Evolutionary conservation across 805 yeast species (phyloP), one percentile per base, ranked within the genome.

Genomic region (Yamadazyma endophytica): DNA sequence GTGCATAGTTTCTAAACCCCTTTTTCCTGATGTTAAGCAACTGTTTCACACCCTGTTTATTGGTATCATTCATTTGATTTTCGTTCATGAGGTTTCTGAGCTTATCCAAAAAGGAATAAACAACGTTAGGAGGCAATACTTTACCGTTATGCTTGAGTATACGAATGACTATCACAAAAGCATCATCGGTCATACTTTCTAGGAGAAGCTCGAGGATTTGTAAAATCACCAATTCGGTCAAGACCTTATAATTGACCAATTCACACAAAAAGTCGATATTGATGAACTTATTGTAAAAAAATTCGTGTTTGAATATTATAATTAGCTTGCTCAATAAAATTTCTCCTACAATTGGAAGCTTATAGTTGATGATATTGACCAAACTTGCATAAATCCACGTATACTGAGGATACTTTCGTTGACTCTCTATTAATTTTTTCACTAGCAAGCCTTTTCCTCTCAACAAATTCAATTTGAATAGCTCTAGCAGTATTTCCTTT

Each of bases 261-360:
- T 77, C 79, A 3, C 82, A 76, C 11, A 87, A 29, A 40, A 87
- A 77, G 5, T 72, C 54, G 5, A 64, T 48, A 29, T 81, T 72
- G 4, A 51, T 40, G 0, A 47, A 39, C 43, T 77, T 70, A 35
- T 71, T 67, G 14, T 61, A 48, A 42, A 64, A 60, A 52, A 63
- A 79, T 1, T 70, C 69, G 39, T 68, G 64, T 26, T 79, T 68
- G 54, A 85, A 84, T 35, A 69, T 77, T 3, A 77, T 44, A 1
- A 82, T 59, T 17, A 80, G 53, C 37, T 92, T 62, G 6, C 66
- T 47, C 0, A 69, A 50, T 19, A 83, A 40, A 4, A 80, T 50
- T 34, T 70, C 70, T 2, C 95, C 95, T 12, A 85, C 56, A 21
- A 72, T 72, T 0, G 94, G 92, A 3, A 84, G 51, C 42, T 80